A percentile compares a stretch with the other conserved stretches of the same genome.
Conservation (phyloP, 1,139 yeast genomes). For the Casaregolazyma lundiana region DNA sequence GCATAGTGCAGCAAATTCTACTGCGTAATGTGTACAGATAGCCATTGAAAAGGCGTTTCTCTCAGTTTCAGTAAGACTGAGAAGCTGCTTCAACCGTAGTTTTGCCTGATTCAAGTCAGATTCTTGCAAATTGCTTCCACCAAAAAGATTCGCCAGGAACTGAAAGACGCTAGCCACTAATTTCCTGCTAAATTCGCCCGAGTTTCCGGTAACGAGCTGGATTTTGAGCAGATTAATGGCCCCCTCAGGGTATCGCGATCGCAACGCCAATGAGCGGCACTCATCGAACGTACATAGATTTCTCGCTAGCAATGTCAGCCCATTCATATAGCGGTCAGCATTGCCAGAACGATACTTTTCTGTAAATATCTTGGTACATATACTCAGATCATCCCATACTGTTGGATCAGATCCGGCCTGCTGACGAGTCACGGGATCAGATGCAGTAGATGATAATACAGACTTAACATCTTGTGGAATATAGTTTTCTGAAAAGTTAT, state of each 20-base stretch:
- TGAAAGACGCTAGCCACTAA: constrained; percentile 17
- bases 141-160: constrained; percentile 19
- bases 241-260: background rate
- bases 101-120: background rate
- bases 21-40: background rate
- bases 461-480: constrained; percentile 10
- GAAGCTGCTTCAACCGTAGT: background rate
- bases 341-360: background rate
- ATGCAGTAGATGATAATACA: constrained; percentile 1
- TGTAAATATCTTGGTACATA: background rate
- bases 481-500: background rate
- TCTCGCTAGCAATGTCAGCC: constrained; percentile 22
- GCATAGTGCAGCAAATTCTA: constrained; percentile 6
- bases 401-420: background rate
- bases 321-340: constrained; percentile 19
- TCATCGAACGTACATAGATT: constrained; percentile 21
- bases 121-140: background rate
- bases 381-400: background rate
- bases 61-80: background rate
- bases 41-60: background rate
- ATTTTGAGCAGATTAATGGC: constrained; percentile 2
- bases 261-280: constrained; percentile 17
- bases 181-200: constrained; percentile 15
- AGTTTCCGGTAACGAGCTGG: background rate
- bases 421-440: constrained; percentile 1